These are phyloP conservation scores for Artemisia argyi DNA, from an alignment of 129 eudicot genomes.

Conservation along the genomic window DNA sequence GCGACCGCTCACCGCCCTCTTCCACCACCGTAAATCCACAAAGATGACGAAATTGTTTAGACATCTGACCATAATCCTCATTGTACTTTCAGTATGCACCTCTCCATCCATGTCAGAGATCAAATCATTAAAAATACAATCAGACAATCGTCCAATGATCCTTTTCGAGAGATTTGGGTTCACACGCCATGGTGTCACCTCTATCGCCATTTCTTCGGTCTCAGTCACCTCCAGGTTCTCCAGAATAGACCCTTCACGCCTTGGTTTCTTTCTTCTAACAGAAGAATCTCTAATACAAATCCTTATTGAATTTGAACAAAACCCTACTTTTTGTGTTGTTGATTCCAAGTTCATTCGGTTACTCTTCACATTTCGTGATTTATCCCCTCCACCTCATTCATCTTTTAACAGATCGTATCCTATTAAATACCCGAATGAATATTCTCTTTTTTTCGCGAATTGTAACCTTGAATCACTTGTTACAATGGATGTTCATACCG, in stretches of 20 bases:
- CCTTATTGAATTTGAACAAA: constrained; percentile 29
- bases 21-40: not conserved
- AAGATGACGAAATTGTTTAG: not conserved
- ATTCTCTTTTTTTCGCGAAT: constrained; percentile 33
- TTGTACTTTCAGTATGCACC: constrained; percentile 23
- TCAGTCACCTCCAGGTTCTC: constrained; percentile 35
- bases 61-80: not conserved
- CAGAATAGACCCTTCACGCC: constrained; percentile 36
- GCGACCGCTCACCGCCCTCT: constrained; percentile 11
- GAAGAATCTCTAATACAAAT: constrained; percentile 33
- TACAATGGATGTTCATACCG: constrained; percentile 32
- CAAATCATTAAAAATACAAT: constrained; percentile 31
- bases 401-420: constrained; percentile 33
- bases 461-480: constrained; percentile 30
- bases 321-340: constrained; percentile 39
- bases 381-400: constrained; percentile 36
- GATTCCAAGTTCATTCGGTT: constrained; percentile 34
- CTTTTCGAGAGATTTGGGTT: constrained; percentile 58
- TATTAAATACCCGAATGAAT: constrained; percentile 26
- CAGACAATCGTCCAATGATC: constrained; percentile 52
- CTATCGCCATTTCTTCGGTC: constrained; percentile 40
- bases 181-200: constrained; percentile 39
- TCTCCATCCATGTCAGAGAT: constrained; percentile 39
- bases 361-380: constrained; percentile 43
- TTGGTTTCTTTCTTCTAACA: constrained; percentile 43